Percentiles rank a stretch among this genome's conserved stretches.
Conservation (phyloP, 1,284 basidiomycete genomes). For the Sanghuangporus sanghuang region DNA sequence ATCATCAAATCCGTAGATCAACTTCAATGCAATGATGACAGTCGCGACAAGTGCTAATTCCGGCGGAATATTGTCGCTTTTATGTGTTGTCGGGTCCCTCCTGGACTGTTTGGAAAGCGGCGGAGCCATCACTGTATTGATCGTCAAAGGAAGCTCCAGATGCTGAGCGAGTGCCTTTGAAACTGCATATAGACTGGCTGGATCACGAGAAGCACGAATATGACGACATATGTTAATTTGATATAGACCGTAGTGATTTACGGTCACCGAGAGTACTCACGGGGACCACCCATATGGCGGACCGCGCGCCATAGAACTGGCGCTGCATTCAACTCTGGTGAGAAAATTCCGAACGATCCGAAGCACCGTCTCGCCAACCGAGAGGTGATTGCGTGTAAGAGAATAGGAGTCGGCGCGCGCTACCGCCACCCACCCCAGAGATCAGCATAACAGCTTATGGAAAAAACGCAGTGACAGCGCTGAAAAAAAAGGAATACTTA, state of each 20-base stretch:
- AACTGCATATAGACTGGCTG: conserved; percentile 60
- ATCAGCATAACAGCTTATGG: conserved; percentile 17
- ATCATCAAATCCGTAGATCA: conserved; percentile 83
- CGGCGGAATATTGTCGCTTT: conserved; percentile 61
- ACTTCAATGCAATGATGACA: conserved; percentile 70
- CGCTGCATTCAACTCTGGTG: conserved; percentile 75
- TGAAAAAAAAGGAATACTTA: conserved; percentile 32
- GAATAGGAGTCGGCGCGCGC: conserved; percentile 55
- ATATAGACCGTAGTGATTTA: not conserved
- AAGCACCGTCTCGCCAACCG: conserved; percentile 55
- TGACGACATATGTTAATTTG: not conserved
- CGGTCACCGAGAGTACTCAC: conserved; percentile 44
- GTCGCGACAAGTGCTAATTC: conserved; percentile 68
- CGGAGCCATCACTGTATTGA: conserved; percentile 52
- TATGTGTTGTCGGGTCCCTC: conserved; percentile 42
- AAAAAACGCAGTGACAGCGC: not conserved
- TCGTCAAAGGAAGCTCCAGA: conserved; percentile 54
- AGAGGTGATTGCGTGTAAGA: conserved; percentile 58
- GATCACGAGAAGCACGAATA: not conserved
- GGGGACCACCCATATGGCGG: conserved; percentile 65
- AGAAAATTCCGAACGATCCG: conserved; percentile 49
- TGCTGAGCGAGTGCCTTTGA: conserved; percentile 53
- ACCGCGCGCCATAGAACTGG: conserved; percentile 81
- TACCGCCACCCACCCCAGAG: conserved; percentile 43
- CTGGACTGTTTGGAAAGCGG: conserved; percentile 31